Evolutionary conservation across 2,329 filamentous ascomycete species (phyloP).

Genomic region (Aaosphaeria arxii): DNA sequence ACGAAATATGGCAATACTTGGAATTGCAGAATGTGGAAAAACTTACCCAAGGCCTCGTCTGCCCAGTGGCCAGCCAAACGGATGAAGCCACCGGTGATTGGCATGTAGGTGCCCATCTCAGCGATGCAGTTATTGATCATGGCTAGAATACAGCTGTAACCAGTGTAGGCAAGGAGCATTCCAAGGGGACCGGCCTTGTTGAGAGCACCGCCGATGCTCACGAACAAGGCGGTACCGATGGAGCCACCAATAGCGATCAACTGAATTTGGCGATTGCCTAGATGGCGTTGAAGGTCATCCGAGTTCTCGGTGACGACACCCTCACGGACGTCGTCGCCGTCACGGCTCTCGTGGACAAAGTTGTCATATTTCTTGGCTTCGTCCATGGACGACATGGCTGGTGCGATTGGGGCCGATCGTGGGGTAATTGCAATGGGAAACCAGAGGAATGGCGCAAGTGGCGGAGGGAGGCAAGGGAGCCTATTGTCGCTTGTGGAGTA

Average conservation of each 20-base stretch:
- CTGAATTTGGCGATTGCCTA: slow-evolving; percentile 41
- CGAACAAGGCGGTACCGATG: slow-evolving; percentile 52
- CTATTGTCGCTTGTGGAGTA: not conserved
- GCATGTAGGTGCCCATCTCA: slow-evolving; percentile 63
- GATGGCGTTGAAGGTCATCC: slow-evolving; percentile 30
- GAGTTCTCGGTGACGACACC: not conserved
- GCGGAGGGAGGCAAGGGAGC: not conserved
- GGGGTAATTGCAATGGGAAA: not conserved
- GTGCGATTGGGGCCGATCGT: too few relatives aligned
- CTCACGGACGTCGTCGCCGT: slow-evolving; percentile 21
- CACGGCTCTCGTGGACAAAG: slow-evolving; percentile 20
- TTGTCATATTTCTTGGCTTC: slow-evolving; percentile 27
- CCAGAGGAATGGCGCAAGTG: not conserved
- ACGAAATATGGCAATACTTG: too few relatives aligned
- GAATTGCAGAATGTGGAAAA: too few relatives aligned
- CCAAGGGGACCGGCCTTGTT: slow-evolving; percentile 50
- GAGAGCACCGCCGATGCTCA: slow-evolving; percentile 59
- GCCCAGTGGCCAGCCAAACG: slow-evolving; percentile 64
- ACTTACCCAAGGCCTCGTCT: slow-evolving; percentile 55
- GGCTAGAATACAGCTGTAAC: slow-evolving; percentile 56
- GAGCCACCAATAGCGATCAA: slow-evolving; percentile 41
- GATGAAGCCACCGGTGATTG: slow-evolving; percentile 62
- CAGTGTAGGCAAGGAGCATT: slow-evolving; percentile 57
- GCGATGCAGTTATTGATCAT: slow-evolving; percentile 65
- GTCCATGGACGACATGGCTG: not conserved